Base-by-base conservation (phyloP, 345 rosid species). In the Populus euphratica region DNA sequence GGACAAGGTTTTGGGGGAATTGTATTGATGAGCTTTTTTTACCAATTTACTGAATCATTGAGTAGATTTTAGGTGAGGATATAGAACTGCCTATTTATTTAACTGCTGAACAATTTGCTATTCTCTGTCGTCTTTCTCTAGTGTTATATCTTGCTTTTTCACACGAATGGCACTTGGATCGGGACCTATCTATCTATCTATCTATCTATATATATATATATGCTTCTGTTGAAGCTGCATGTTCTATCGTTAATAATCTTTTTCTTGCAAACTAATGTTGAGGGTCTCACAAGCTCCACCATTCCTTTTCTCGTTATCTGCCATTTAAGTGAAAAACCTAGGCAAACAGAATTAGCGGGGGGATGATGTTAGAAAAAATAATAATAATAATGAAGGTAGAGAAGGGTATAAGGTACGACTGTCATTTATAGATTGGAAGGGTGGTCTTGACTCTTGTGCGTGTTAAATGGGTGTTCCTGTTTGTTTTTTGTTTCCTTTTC, bases 21-120 rank as follows among this genome's bases (percentile, higher is more conserved):
- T 21, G 33, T 64, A 72, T 44, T 21, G 72, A 44, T 69, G 76
- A 81, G 82, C 23, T 78, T 23, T 52, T 41, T 75, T 72, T 70
- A 68, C 33, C 59, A 43, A 70, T 69, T 69, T 70, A 83, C 25
- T 33, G 49, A 66, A 62, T 67, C 41, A 67, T 68, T 73, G 74
- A 59, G 50, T 68, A 64, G 59, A 56, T 63, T 73, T 75, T 17
- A 73, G 74, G 56, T 59, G 31, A 72, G 63, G 73, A 73, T 54
- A 17, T 33, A 70, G 31, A 36, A 21, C 23, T 43, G 59, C 61
- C 36, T 33, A 47, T 16, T 68, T 27, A 33, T 47, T 59, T 14
- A 25, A 27, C 49, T 38, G 14, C 39, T 41, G 36, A 78, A 8
- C 67, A 68, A 64, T 67, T 68, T 52, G 59, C 76, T 6, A 4